Evolutionary conservation across 345 rosid genomes (phyloP).

Genomic region (Pugionium cornutum): DNA sequence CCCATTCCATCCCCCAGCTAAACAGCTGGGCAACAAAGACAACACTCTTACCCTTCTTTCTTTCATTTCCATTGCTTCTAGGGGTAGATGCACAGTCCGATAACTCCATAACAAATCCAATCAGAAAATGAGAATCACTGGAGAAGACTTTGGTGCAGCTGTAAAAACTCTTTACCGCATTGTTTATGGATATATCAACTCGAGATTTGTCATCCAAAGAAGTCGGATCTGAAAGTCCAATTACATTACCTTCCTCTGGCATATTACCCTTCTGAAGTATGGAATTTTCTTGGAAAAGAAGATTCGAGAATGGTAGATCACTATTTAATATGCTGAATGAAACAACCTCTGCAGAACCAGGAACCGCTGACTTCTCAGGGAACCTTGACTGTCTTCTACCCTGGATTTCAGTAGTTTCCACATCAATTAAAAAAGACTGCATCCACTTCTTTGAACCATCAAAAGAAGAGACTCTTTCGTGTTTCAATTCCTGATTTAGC

Average conservation of each 20-base stretch:
- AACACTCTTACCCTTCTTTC: constrained; percentile 43
- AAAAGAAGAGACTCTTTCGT: constrained; percentile 39
- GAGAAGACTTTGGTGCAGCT: constrained; percentile 78
- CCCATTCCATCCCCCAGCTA: constrained; percentile 76
- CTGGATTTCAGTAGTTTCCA: constrained; percentile 58
- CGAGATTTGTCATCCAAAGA: constrained; percentile 41
- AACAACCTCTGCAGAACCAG: constrained; percentile 75
- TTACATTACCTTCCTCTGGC: constrained; percentile 35
- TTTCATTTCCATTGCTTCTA: constrained; percentile 43
- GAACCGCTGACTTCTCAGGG: constrained; percentile 67
- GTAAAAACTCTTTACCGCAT: constrained; percentile 44
- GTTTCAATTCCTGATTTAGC: constrained; percentile 40
- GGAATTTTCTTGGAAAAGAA: constrained; percentile 43
- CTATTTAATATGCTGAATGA: constrained; percentile 68
- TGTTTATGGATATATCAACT: constrained; percentile 37
- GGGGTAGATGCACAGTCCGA: constrained; percentile 41
- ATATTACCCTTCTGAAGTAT: constrained; percentile 33
- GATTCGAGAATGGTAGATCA: constrained; percentile 47
- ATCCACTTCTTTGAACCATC: constrained; percentile 71
- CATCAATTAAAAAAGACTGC: constrained; percentile 64
- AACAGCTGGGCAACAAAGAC: constrained; percentile 64
- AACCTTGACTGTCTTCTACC: constrained; percentile 65
- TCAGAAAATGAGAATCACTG: constrained; percentile 63
- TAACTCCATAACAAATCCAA: constrained; percentile 73
- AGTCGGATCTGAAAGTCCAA: constrained; percentile 35